Evolutionary conservation across 2,329 filamentous ascomycete genomes (phyloP), one percentile per base, ranked within the genome.

Genomic region (Ceratocystis variospora): DNA sequence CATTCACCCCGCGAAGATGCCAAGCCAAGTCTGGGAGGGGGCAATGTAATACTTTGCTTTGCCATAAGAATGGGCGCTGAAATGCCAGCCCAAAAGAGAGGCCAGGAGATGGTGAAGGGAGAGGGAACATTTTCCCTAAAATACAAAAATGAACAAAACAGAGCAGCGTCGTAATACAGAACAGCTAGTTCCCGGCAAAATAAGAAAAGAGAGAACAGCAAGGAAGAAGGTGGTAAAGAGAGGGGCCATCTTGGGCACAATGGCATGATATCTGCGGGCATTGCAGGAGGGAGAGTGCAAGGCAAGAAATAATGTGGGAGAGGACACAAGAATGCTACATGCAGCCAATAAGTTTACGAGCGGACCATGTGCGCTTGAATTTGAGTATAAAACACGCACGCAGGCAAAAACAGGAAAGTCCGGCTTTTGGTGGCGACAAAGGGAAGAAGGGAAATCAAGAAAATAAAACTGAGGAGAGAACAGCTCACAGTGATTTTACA

Each of bases 261-360:
- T 59, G 53, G 53, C 53, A 31, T 59, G 53, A 59, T 59, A 31
- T n/a, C 15, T 33, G 53, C 53, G 53, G 53, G 53, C 53, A 59
- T 37, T 62, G 45, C 37, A 31, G 61, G 25, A 48, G 15, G 31
- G 19, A 17, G 10, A 41, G 28, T 17, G 31, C 3, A 53, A 31
- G 45, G 37, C 45, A 62, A 62, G 15, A 25, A n/a, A 25, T n/a
- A 19, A 17, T 22, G 17, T 22, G 46, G 22, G n/a, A 25, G 22
- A 19, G 25, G 8, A 37, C 15, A 59, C 7, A 41, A 41, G 12
- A 31, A 31, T 59, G 15, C 5, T 17, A 33, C 25, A 59, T n/a
- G 46, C 6, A 50, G 10, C 17, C n/a, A 50, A 22, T 50, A 12
- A 50, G 46, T 19, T n/a, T n/a, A n/a, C 46, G n/a, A 50, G 46